Conservation (phyloP, 2,329 filamentous ascomycete genomes). For the Aschersonia sp. region DNA sequence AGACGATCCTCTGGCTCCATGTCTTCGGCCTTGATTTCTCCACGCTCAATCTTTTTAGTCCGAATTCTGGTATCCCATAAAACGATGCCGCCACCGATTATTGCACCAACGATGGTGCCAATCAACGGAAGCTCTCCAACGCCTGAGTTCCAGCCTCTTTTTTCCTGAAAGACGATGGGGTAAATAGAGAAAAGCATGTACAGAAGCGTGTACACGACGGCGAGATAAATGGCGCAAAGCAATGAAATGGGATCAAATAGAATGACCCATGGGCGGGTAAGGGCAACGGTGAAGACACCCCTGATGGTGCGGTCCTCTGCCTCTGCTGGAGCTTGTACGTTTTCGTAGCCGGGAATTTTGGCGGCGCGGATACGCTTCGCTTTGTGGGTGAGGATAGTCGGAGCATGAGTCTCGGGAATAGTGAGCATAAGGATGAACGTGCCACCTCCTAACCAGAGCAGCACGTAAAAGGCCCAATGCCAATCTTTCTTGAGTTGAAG, state of each 20-base stretch:
- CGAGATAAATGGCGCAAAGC: conserved; percentile 34
- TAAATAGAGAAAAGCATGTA: conserved; percentile 47
- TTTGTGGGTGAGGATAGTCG: conserved; percentile 35
- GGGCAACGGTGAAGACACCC: conserved; percentile 33
- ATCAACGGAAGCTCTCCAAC: conserved; percentile 36
- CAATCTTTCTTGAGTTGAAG: conserved; percentile 38
- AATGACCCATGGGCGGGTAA: conserved; percentile 38
- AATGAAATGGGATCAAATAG: conserved; percentile 38
- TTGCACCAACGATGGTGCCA: conserved; percentile 32
- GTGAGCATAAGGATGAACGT: conserved; percentile 34
- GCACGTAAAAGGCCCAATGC: conserved; percentile 36
- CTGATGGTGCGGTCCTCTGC: conserved; percentile 23
- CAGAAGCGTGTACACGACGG: conserved; percentile 34
- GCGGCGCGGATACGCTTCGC: conserved; percentile 33
- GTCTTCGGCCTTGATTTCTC: conserved; percentile 14
- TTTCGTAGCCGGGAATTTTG: conserved; percentile 34
- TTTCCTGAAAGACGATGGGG: conserved; percentile 36
- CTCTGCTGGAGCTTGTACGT: conserved; percentile 34
- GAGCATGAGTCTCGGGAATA: conserved; percentile 41
- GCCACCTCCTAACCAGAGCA: conserved; percentile 26
- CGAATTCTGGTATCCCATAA: conserved; percentile 22
- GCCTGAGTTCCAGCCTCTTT: conserved; percentile 37
- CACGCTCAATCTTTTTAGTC: conserved; percentile 20
- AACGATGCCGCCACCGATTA: conserved; percentile 26
- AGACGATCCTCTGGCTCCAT: conserved; percentile 37